A percentile compares a stretch with the other conserved stretches of the same genome.
Conservation (phyloP, 2,329 filamentous ascomycete species). For the Remersonia thermophila region DNA sequence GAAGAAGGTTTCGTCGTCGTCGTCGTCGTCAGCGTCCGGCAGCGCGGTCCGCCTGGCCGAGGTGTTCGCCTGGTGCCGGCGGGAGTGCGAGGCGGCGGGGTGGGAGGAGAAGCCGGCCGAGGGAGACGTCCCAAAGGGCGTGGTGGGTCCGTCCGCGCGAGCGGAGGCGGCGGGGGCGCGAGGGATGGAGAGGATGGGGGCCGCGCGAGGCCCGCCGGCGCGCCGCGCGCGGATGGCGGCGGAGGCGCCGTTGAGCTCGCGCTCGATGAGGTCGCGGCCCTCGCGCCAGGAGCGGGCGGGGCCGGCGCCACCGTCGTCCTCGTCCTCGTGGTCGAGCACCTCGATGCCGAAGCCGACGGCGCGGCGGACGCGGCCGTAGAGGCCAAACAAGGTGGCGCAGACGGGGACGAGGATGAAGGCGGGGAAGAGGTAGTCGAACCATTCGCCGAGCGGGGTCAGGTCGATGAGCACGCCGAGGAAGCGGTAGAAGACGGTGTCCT, state of each 20-base stretch:
- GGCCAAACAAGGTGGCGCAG: slow-evolving; percentile 71
- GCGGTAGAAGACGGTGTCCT: slow-evolving; percentile 69
- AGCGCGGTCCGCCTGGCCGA: slow-evolving; percentile 18
- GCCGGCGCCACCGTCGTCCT: slow-evolving; percentile 46
- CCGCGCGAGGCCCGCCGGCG: slow-evolving; percentile 23
- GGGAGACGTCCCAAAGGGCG: slow-evolving; percentile 33
- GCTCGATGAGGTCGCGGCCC: slow-evolving; percentile 78
- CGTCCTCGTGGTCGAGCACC: slow-evolving; percentile 54
- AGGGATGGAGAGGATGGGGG: slow-evolving; percentile 38
- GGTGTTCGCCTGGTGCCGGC: slow-evolving; percentile 17
- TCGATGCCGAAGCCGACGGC: slow-evolving; percentile 65
- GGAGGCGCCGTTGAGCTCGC: slow-evolving; percentile 59
- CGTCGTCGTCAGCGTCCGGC: slow-evolving; percentile 7
- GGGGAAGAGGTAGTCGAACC: slow-evolving; percentile 83
- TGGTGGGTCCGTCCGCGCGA: slow-evolving; percentile 26
- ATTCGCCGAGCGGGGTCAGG: slow-evolving; percentile 66
- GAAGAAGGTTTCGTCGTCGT: slow-evolving; percentile 66
- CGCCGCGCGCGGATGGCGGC: slow-evolving; percentile 36
- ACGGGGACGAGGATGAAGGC: slow-evolving; percentile 79
- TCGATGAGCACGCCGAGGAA: slow-evolving; percentile 79
- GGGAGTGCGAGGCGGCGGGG: background rate
- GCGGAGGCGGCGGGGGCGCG: slow-evolving; percentile 18
- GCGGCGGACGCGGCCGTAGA: slow-evolving; percentile 72
- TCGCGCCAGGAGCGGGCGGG: slow-evolving; percentile 74
- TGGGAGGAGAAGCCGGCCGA: slow-evolving; percentile 7